These are phyloP conservation scores for Hortaea werneckii DNA, from an alignment of 2,329 filamentous ascomycete species.

Conservation along the genomic window DNA sequence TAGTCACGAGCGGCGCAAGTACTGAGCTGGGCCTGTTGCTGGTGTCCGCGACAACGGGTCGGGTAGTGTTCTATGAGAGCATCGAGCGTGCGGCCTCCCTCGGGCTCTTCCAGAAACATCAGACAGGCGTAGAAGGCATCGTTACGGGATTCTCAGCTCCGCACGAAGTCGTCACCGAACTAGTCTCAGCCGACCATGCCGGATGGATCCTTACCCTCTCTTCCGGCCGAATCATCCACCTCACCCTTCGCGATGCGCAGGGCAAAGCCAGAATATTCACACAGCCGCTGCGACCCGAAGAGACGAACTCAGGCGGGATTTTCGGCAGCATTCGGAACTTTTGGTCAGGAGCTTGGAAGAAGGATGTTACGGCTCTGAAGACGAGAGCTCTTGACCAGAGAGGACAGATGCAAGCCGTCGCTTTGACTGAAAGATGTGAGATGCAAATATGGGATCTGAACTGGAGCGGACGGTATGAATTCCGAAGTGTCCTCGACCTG, in stretches of 20 bases:
- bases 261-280: conserved; percentile 72
- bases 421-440: conserved; percentile 65
- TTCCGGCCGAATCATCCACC: conserved; percentile 74
- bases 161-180: conserved; percentile 65
- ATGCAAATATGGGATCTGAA: conserved; percentile 83
- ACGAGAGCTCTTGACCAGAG: conserved; percentile 61
- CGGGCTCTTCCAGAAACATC: conserved; percentile 71
- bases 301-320: conserved; percentile 52
- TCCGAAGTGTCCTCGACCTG: conserved; percentile 61
- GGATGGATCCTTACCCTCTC: conserved; percentile 81
- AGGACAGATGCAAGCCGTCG: conserved; percentile 75
- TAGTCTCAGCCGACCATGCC: conserved; percentile 75
- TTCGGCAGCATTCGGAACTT: conserved; percentile 73
- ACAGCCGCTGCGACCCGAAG: conserved; percentile 60
- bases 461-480: conserved; percentile 71
- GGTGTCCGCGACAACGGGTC: conserved; percentile 72
- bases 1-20: conserved; percentile 63
- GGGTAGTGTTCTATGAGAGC: conserved; percentile 90
- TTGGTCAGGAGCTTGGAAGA: conserved; percentile 60
- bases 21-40: conserved; percentile 78
- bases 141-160: conserved; percentile 60
- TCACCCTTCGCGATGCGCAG: conserved; percentile 76
- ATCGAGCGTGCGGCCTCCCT: conserved; percentile 80
- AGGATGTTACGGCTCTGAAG: conserved; percentile 70
- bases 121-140: conserved; percentile 65